A percentile compares a stretch with the other conserved stretches of the same genome.
Conservation (phyloP, 2,329 filamentous ascomycete genomes). For the Phoma sp. region DNA sequence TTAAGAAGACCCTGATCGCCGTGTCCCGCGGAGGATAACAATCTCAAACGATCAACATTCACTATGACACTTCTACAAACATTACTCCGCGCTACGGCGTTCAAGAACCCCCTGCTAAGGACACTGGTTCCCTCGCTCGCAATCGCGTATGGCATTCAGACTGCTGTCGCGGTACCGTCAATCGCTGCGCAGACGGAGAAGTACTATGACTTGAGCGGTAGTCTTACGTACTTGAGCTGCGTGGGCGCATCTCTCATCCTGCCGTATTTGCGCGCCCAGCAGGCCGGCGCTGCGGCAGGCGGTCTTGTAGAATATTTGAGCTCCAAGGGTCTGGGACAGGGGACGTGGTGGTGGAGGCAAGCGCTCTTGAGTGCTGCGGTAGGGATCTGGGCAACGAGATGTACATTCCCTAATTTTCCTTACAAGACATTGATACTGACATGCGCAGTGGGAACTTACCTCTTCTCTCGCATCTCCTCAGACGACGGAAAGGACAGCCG, state of each 20-base stretch:
- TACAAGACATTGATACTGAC: background rate
- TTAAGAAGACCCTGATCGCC: conserved; percentile 5
- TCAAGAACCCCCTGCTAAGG: conserved; percentile 66
- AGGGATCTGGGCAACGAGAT: conserved; percentile 66
- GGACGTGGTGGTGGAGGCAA: conserved; percentile 65
- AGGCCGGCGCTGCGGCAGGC: conserved; percentile 54
- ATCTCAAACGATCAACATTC: background rate
- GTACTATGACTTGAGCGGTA: conserved; percentile 73
- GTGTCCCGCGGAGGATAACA: background rate
- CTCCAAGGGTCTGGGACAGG: conserved; percentile 33
- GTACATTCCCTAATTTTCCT: conserved; percentile 48
- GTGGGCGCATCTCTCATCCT: conserved; percentile 67
- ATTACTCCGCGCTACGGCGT: conserved; percentile 67
- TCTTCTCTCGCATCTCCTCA: conserved; percentile 65
- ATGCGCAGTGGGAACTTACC: conserved; percentile 65
- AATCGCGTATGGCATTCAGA: conserved; percentile 69
- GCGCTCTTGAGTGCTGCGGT: conserved; percentile 61
- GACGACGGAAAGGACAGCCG: conserved; percentile 65
- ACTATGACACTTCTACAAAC: conserved; percentile 50
- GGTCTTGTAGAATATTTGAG: conserved; percentile 40
- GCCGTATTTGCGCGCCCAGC: conserved; percentile 63
- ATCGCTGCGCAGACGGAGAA: conserved; percentile 66
- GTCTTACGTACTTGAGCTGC: conserved; percentile 70
- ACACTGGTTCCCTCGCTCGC: conserved; percentile 67
- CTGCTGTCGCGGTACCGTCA: conserved; percentile 67